These are phyloP conservation scores for Xanthoceras sorbifolium DNA, from an alignment of 345 rosid species.

Conservation along the genomic window DNA sequence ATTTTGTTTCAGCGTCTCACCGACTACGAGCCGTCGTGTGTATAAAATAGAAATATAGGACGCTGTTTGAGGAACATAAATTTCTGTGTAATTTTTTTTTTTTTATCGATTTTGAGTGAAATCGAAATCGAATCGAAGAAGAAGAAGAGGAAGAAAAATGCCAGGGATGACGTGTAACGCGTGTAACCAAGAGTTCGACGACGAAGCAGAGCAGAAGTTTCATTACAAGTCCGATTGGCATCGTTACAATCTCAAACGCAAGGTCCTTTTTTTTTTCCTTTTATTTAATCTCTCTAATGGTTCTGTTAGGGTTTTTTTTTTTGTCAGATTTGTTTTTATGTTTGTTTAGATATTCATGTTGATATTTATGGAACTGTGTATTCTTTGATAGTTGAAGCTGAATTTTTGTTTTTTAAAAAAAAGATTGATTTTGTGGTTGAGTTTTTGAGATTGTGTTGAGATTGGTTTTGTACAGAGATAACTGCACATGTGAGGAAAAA, in stretches of 20 bases:
- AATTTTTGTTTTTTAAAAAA: neutral
- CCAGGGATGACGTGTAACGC: slow-evolving; percentile 88
- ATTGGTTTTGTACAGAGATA: neutral
- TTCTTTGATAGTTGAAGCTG: neutral
- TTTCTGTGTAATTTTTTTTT: no score
- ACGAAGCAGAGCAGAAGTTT: slow-evolving; percentile 73
- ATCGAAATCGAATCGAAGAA: neutral
- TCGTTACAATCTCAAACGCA: slow-evolving; percentile 97
- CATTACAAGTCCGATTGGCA: slow-evolving; percentile 99
- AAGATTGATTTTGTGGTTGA: neutral
- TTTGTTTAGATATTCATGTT: neutral
- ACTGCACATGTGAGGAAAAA: no score
- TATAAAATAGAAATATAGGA: neutral
- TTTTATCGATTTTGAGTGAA: neutral
- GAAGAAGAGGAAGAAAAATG: slow-evolving; percentile 37
- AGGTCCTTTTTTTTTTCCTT: slow-evolving; percentile 46
- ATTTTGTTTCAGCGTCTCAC: neutral
- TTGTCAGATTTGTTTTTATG: neutral
- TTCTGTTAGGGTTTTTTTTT: neutral
- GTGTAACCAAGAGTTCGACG: slow-evolving; percentile 78
- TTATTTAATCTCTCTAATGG: neutral
- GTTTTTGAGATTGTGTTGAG: neutral
- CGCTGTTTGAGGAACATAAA: neutral
- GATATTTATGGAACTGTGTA: neutral
- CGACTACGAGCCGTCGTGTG: slow-evolving; percentile 17